phyloP scores from a whole-genome alignment of 192 early-diverging fungal genomes.

The Coemansia furcata region DNA sequence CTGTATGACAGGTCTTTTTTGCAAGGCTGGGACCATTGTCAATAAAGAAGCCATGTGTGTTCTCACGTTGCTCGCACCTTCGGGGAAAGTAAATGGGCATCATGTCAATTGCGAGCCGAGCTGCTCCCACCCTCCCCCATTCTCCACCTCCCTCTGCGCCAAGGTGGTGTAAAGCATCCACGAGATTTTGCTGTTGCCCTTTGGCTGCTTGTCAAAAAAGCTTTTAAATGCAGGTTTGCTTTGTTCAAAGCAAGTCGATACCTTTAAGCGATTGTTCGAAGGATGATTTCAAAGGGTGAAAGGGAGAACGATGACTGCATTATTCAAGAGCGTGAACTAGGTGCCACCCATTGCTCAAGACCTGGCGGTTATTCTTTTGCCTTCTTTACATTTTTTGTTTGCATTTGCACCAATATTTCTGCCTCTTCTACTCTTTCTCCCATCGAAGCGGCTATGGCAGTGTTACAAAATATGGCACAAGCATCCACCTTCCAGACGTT shows the following conservation, averaged over 20 bases:
- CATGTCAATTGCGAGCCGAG: not conserved
- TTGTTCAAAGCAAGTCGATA: not conserved
- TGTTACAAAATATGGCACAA: not conserved
- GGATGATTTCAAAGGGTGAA: not conserved
- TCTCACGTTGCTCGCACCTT: not conserved
- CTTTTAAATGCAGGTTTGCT: not conserved
- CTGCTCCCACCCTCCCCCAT: not conserved
- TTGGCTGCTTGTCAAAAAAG: not conserved
- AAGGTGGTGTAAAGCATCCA: too few relatives aligned
- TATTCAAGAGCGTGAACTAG: not conserved
- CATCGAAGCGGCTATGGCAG: not conserved
- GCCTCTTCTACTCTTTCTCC: not conserved
- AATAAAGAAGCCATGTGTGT: not conserved
- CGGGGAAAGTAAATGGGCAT: not conserved
- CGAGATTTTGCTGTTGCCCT: not conserved
- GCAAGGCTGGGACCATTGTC: not conserved
- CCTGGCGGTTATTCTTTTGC: not conserved
- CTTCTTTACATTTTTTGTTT: not conserved
- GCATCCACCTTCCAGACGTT: not conserved
- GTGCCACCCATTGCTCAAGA: not conserved
- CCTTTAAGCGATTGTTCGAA: not conserved
- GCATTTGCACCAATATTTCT: not conserved
- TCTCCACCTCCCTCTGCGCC: not conserved
- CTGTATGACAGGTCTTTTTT: not conserved
- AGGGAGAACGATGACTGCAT: not conserved